Percentiles rank a stretch among this genome's conserved stretches.
Evolutionary conservation across 495 filamentous ascomycete species (phyloP).

Genomic region (Neurospora sp.): DNA sequence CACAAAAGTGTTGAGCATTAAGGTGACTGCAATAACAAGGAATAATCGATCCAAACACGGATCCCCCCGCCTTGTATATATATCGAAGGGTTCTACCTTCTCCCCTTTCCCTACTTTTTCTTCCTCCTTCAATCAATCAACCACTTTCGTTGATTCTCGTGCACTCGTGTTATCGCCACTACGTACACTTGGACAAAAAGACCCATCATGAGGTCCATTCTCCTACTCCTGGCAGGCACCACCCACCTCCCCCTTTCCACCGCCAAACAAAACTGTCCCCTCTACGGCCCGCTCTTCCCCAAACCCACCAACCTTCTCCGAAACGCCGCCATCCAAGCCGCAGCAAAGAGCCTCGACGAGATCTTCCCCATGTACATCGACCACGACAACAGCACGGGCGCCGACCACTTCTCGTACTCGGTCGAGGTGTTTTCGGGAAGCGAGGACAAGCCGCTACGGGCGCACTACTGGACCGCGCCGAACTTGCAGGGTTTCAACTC

Average conservation of each 20-base stretch:
- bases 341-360: conserved; percentile 17
- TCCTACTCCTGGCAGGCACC: background rate
- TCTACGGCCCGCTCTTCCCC: conserved; percentile 39
- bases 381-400: conserved; percentile 23
- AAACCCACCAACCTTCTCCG: conserved; percentile 26
- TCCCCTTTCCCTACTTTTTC: no score
- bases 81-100: no score
- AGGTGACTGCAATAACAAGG: no score
- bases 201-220: background rate
- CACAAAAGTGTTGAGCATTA: no score
- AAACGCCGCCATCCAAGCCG: conserved; percentile 14
- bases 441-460: conserved; percentile 31
- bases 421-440: conserved; percentile 37
- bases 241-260: background rate
- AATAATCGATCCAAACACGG: no score
- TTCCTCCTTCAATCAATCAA: no score
- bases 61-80: no score
- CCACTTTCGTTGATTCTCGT: no score
- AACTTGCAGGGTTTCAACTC: conserved; percentile 25
- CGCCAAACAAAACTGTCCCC: conserved; percentile 33
- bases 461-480: conserved; percentile 39
- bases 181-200: no score
- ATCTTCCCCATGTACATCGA: conserved; percentile 25
- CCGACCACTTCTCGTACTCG: conserved; percentile 35
- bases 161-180: no score